Evolutionary conservation across 495 filamentous ascomycete species (phyloP).

Genomic region (Hypoxylon cercidicola): DNA sequence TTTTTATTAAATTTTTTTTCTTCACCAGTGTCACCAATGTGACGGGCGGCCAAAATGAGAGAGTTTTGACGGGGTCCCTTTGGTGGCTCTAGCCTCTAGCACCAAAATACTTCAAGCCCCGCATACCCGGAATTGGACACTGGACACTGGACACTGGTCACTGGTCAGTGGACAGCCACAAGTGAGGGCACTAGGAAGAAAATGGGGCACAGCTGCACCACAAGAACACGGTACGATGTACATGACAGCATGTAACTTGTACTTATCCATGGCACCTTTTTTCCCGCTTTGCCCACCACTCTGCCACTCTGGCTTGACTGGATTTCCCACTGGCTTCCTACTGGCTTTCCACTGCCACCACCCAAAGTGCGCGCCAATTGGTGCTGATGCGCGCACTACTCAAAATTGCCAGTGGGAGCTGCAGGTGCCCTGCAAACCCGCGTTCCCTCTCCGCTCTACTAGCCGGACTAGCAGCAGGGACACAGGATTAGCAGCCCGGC

Average conservation of each 20-base stretch:
- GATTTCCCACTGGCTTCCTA: conserved; percentile 15
- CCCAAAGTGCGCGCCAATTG: conserved; percentile 31
- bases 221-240: conserved; percentile 17
- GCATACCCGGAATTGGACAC: conserved; percentile 22
- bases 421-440: conserved; percentile 41
- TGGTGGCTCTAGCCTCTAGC: conserved; percentile 37
- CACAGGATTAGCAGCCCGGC: conserved; percentile 16
- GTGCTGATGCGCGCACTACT: conserved; percentile 41
- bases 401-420: conserved; percentile 43
- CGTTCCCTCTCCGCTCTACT: conserved; percentile 34
- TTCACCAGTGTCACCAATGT: conserved; percentile 14
- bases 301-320: too few relatives aligned
- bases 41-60: conserved; percentile 25
- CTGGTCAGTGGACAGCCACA: conserved; percentile 26
- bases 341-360: conserved; percentile 4
- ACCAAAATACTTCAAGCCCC: conserved; percentile 32
- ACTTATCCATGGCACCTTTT: conserved; percentile 28
- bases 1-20: too few relatives aligned
- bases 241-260: not conserved
- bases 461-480: not conserved
- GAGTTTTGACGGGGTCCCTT: conserved; percentile 31
- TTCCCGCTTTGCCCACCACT: conserved; percentile 31
- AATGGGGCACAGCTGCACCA: conserved; percentile 40
- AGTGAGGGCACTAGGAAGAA: not conserved
- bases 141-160: too few relatives aligned